Evolutionary conservation across 2,329 filamentous ascomycete species (phyloP), one percentile per base, ranked within the genome.

Genomic region (Fusarium palustre): DNA sequence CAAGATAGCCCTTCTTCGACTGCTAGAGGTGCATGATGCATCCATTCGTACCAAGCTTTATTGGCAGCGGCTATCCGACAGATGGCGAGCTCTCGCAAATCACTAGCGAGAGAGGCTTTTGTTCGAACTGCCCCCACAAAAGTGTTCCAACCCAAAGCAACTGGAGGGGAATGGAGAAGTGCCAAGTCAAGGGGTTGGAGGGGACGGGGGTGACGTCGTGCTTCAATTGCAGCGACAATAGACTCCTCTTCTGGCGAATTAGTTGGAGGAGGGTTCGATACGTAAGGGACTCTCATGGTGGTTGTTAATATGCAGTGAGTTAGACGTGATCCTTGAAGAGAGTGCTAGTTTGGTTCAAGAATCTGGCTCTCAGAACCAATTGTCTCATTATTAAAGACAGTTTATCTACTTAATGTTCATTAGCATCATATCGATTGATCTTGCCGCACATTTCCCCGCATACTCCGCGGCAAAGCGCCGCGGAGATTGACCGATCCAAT

Each of bases 1-100:
- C 31, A 31, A 12, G 33, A 22, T 2, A 55, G 31, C 2, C 53
- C 33, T 5, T 24, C 36, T 7, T 56, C 16, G 12, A 56, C 45
- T 7, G 45, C 54, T 5, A 56, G 6, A 6, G 54, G 45, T 4
- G 33, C 33, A 33, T 56, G 54, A 12, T 52, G 45, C 33, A 39
- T 52, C 45, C 45, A 56, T 38, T 56, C 54, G 22, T 52, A 56
- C 54, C 54, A 56, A 13, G 54, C 45, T 22, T 30, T 39, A 13
- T 56, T 56, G 5, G 52, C 25, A 3, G 52, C 28, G 5, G 45
- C 54, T 4, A 52, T 56, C 11, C 54, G 54, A 12, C 33, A 31
- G 4, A 56, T 56, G 12, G 45, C 34, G 30, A 56, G 25, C 28
- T 56, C 54, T 33, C 54, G 33, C 3, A 56, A 15, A 20, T 56